Conservation (phyloP, 2,329 filamentous ascomycete species). For the Paecilomyces formosus region DNA sequence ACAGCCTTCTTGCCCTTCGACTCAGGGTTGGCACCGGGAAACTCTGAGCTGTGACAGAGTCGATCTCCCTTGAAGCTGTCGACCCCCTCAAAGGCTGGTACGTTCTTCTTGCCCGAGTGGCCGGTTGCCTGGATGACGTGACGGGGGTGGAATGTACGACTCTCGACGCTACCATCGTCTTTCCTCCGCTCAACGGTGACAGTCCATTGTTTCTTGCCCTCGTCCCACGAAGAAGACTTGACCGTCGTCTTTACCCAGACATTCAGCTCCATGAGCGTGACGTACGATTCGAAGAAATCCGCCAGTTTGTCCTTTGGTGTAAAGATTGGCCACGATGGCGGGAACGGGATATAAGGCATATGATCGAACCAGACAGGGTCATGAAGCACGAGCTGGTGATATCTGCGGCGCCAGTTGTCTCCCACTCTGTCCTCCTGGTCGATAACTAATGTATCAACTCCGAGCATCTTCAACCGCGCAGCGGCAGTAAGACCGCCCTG, state of each 20-base stretch:
- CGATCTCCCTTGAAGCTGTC: conserved; percentile 51
- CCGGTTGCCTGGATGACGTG: conserved; percentile 63
- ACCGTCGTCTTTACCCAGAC: conserved; percentile 55
- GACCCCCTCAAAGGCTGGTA: conserved; percentile 41
- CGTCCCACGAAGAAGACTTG: conserved; percentile 43
- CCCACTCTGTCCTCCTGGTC: conserved; percentile 53
- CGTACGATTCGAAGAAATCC: conserved; percentile 62
- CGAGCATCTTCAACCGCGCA: conserved; percentile 53
- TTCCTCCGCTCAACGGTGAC: conserved; percentile 41
- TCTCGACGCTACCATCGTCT: conserved; percentile 34
- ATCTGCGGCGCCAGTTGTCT: conserved; percentile 58
- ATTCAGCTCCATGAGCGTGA: conserved; percentile 58
- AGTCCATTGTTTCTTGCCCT: conserved; percentile 46
- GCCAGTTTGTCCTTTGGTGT: conserved; percentile 65
- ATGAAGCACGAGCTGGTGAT: conserved; percentile 60
- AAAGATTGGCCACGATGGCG: conserved; percentile 59
- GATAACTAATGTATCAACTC: conserved; percentile 50
- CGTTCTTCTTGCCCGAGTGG: conserved; percentile 57
- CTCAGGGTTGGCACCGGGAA: conserved; percentile 44
- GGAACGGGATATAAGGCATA: conserved; percentile 59
- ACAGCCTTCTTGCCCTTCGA: conserved; percentile 53
- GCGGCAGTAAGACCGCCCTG: conserved; percentile 53
- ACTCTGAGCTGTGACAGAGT: conserved; percentile 57
- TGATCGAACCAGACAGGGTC: conserved; percentile 54
- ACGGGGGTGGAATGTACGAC: conserved; percentile 51